These are phyloP conservation scores for Mycena olivaceomarginata DNA, from an alignment of 768 basidiomycete species.

Conservation along the genomic window DNA sequence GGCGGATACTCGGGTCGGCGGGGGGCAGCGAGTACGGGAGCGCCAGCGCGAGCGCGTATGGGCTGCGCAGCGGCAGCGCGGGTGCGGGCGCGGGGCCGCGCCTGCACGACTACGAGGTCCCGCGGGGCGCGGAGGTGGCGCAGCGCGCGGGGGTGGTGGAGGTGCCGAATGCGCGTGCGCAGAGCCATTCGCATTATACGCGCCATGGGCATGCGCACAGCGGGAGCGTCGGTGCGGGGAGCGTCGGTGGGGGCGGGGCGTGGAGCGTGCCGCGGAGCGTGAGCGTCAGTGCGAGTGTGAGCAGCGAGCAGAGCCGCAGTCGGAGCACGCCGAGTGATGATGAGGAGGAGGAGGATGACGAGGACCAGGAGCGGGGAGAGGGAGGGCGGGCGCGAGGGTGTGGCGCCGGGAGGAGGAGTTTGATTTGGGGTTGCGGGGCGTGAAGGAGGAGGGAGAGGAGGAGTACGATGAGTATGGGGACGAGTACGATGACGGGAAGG, in stretches of 20 bases:
- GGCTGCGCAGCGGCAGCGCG: conserved; percentile 44
- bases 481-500: neutral
- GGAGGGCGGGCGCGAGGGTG: conserved; percentile 59
- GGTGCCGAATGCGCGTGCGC: conserved; percentile 61
- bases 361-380: conserved; percentile 42
- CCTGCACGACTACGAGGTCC: conserved; percentile 81
- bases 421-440: conserved; percentile 48
- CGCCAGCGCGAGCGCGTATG: conserved; percentile 73
- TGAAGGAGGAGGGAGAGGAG: conserved; percentile 64
- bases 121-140: conserved; percentile 49
- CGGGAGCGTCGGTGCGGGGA: conserved; percentile 39
- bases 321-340: conserved; percentile 54
- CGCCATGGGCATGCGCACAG: neutral
- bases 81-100: conserved; percentile 65
- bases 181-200: neutral
- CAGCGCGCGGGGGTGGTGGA: conserved; percentile 68
- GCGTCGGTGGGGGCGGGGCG: conserved; percentile 52
- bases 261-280: conserved; percentile 78
- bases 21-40: conserved; percentile 62
- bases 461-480: conserved; percentile 31
- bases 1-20: conserved; percentile 31
- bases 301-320: conserved; percentile 52
- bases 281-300: conserved; percentile 64
- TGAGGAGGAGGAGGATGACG: conserved; percentile 51
- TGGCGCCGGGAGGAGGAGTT: conserved; percentile 60